Evolutionary conservation across 352 stramenopile species (phyloP).

Genomic region (Pythium phragmiticola): DNA sequence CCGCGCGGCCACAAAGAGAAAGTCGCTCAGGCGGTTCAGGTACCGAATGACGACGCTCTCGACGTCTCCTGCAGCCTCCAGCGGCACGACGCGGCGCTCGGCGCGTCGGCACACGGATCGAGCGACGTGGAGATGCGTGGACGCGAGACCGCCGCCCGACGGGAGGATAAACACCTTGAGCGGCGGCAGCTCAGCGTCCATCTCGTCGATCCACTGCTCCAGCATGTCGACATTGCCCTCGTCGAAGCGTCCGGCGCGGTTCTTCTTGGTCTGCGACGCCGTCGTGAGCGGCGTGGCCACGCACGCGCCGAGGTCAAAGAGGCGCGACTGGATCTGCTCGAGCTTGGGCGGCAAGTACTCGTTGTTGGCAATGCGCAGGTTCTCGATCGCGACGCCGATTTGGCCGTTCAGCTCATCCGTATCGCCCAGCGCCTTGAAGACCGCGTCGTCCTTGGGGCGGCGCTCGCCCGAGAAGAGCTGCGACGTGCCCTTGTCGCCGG

Average conservation of each 20-base stretch:
- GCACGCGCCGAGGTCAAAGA: constrained; percentile 90
- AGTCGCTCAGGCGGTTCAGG: constrained; percentile 85
- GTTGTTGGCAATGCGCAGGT: constrained; percentile 37
- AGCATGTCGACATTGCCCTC: constrained; percentile 63
- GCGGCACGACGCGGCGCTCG: constrained; percentile 80
- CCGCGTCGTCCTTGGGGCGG: constrained; percentile 77
- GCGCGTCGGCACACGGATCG: constrained; percentile 83
- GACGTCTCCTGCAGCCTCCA: constrained; percentile 68
- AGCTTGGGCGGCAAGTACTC: constrained; percentile 59
- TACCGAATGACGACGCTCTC: constrained; percentile 77
- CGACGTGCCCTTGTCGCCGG: constrained; percentile 91
- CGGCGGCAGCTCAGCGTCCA: constrained; percentile 79
- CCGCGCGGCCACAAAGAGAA: constrained; percentile 83
- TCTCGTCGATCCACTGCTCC: constrained; percentile 87
- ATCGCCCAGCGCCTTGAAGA: constrained; percentile 90
- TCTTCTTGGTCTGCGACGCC: constrained; percentile 63
- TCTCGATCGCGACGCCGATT: constrained; percentile 64
- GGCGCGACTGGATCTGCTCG: constrained; percentile 85
- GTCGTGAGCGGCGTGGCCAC: constrained; percentile 82
- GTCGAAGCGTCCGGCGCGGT: constrained; percentile 55
- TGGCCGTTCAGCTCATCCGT: constrained; percentile 91
- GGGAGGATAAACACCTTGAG: constrained; percentile 90
- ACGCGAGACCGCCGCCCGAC: constrained; percentile 66
- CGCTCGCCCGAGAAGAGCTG: constrained; percentile 91
- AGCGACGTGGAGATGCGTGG: constrained; percentile 86